Evolutionary conservation across 768 basidiomycete genomes (phyloP).

Genomic region (Hericium coralloides): DNA sequence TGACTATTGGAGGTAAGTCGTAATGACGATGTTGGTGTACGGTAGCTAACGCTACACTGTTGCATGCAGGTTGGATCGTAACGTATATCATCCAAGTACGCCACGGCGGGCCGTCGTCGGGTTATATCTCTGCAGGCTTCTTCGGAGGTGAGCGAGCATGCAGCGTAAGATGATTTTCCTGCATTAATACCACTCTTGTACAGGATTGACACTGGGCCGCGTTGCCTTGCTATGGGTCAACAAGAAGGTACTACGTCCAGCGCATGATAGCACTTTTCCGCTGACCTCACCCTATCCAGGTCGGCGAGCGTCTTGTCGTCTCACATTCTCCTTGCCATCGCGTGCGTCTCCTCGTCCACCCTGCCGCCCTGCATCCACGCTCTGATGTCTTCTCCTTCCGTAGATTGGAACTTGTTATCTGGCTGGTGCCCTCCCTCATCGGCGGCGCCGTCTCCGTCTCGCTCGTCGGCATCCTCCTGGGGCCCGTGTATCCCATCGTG

Average conservation of each 20-base stretch:
- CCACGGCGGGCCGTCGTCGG: slow-evolving; percentile 34
- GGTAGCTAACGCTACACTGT: not conserved
- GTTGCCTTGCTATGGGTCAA: slow-evolving; percentile 42
- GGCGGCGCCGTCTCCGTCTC: slow-evolving; percentile 43
- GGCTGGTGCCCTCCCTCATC: slow-evolving; percentile 44
- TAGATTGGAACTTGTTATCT: slow-evolving; percentile 36
- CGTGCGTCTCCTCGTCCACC: slow-evolving; percentile 8
- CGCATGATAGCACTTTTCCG: not conserved
- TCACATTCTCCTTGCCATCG: slow-evolving; percentile 29
- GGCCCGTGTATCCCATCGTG: slow-evolving; percentile 34
- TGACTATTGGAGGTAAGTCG: slow-evolving; percentile 25
- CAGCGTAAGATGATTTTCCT: not conserved
- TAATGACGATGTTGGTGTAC: not conserved
- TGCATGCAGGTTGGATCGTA: slow-evolving; percentile 39
- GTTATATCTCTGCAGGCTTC: slow-evolving; percentile 41
- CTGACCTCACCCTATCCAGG: slow-evolving; percentile 3
- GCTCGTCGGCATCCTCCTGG: slow-evolving; percentile 42
- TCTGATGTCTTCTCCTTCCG: not conserved
- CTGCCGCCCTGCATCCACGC: too few species aligned
- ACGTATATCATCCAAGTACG: slow-evolving; percentile 37
- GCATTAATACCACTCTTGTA: not conserved
- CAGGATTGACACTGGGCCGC: slow-evolving; percentile 41
- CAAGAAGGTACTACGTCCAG: slow-evolving; percentile 14
- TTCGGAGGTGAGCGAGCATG: slow-evolving; percentile 26
- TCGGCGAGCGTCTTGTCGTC: slow-evolving; percentile 27